Percentiles rank a stretch among this genome's conserved stretches.
These are phyloP conservation scores for Backusella macrospora DNA, from an alignment of 192 early-diverging fungal species.

Conservation along the genomic window DNA sequence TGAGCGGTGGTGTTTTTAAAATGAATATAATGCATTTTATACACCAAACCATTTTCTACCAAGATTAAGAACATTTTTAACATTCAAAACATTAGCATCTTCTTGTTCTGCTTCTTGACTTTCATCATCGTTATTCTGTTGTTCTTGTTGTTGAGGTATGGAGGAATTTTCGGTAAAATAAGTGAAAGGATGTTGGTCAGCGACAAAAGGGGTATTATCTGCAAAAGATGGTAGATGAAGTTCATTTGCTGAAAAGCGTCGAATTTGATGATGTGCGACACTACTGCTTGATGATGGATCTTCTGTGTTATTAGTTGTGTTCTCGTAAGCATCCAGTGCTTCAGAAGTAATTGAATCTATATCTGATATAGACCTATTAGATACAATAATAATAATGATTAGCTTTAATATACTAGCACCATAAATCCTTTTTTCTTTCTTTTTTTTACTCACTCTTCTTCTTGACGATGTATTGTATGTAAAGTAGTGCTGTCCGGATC, in stretches of 20 bases:
- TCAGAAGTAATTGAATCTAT: conserved; percentile 33
- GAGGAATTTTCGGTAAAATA: conserved; percentile 26
- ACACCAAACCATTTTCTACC: conserved; percentile 21
- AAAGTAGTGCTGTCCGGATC: conserved; percentile 7
- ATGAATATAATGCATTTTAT: not conserved
- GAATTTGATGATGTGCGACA: not conserved
- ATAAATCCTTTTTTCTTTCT: not conserved
- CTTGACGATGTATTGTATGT: conserved; percentile 16
- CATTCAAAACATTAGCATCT: not conserved
- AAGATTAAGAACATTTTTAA: conserved; percentile 9
- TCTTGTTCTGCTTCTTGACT: too few species aligned
- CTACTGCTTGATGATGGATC: not conserved
- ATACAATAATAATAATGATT: not conserved
- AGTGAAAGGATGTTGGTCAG: conserved; percentile 33
- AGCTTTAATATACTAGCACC: not conserved
- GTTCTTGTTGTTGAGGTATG: not conserved
- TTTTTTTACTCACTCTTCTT: conserved; percentile 3
- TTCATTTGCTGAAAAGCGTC: conserved; percentile 12
- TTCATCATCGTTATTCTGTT: not conserved
- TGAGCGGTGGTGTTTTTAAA: not conserved
- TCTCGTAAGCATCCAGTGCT: conserved; percentile 26
- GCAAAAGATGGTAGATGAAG: conserved; percentile 16
- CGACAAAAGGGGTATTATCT: conserved; percentile 20
- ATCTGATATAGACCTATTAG: conserved; percentile 22
- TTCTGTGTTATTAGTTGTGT: conserved; percentile 8